Conservation (phyloP, 331 rosid genomes). For the Spiraea crenata region DNA sequence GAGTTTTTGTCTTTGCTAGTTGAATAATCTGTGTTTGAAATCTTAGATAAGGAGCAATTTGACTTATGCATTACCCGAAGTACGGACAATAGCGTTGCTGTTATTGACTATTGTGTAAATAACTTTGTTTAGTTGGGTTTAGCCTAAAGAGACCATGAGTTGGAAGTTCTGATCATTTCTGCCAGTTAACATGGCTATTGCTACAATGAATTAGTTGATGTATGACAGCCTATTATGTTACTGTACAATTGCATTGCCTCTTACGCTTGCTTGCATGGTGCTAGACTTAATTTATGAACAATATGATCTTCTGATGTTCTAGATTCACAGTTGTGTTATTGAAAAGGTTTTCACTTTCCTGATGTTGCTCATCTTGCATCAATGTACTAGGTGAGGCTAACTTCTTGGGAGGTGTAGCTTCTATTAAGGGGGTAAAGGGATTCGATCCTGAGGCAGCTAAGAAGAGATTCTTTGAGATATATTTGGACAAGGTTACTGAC, state of each 20-base stretch:
- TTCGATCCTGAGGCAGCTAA: constrained; percentile 76
- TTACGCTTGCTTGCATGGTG: background rate
- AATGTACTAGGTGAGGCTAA: constrained; percentile 76
- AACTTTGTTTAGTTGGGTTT: no score
- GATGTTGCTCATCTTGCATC: constrained; percentile 1
- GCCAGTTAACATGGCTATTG: background rate
- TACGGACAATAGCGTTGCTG: background rate
- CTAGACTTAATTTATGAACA: no score
- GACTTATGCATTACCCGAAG: background rate
- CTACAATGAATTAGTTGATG: background rate
- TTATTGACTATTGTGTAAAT: background rate
- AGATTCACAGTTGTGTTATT: background rate
- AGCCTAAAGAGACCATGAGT: no score
- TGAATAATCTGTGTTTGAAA: background rate
- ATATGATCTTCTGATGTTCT: background rate
- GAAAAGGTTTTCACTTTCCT: background rate
- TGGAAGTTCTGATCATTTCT: no score
- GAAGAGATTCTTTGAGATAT: constrained; percentile 87
- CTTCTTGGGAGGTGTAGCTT: constrained; percentile 95
- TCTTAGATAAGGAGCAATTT: background rate
- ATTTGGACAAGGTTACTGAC: constrained; percentile 66
- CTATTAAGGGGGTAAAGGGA: constrained; percentile 76
- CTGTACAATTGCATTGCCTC: no score
- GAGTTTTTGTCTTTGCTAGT: constrained; percentile 4
- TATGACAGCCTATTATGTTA: background rate